Base-by-base conservation (phyloP, 1,284 basidiomycete species). In the Sanghuangporus weigelae region DNA sequence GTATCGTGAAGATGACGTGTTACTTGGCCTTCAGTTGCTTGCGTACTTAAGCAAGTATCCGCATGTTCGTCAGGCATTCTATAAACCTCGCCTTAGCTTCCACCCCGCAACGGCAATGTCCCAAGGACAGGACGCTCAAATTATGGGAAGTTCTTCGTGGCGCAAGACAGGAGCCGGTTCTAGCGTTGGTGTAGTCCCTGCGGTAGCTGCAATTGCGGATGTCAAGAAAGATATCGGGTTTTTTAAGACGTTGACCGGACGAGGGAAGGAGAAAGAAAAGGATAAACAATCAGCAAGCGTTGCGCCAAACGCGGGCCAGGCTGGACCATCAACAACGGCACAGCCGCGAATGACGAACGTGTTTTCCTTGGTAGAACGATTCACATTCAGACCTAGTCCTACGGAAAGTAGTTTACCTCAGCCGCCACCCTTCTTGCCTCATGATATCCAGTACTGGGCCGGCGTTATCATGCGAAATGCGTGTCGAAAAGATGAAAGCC, bases 391-490 rank as follows among this genome's bases (percentile, higher is more conserved):
- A 54, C 92, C 95, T 0, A 92, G 92, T 58, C 86, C 90, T 21
- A 85, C 86, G 1, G 92, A 95, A 72, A 83, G 84, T 35, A 84
- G 88, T 68, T 77, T 93, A 64, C 83, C 84, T 7, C 85, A 86
- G 67, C 87, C 86, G 0, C 86, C 87, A 14, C 87, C 87, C 3
- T 80, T 81, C 62, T 80, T 98, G 5, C 94, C 95, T 0, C 81
- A 82, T 23, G 96, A 98, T 75, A 97, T 99, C 58, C 95, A 98
- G 77, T 98, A 98, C 73, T 99, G 96, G 97, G 96, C 96, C 0
- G 95, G 96, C 3, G 96, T 98, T 12, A 98, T 98, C 71, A 99
- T 99, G 96, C 85, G 97, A 59, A 99, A 99, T 73, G 96, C 97
- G 7, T 99, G 96, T 77, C 82, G 96, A 73, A 99, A 99, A 80